Conservation (phyloP, 345 rosid genomes). For the Lumnitzera littorea region DNA sequence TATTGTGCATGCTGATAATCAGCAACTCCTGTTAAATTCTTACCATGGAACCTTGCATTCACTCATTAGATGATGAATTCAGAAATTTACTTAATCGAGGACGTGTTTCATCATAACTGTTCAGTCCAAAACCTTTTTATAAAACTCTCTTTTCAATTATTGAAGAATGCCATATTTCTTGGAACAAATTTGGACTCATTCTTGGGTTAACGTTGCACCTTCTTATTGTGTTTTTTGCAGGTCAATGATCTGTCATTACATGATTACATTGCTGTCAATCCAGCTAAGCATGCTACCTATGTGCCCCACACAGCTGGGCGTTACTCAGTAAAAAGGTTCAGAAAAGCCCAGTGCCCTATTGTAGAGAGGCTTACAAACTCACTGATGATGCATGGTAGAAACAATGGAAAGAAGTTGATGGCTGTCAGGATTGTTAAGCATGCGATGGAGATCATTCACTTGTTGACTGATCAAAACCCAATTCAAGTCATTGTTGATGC, state of each 20-base stretch:
- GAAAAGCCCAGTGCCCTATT: constrained; percentile 95
- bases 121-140: no score
- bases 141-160: no score
- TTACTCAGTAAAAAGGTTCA: constrained; percentile 87
- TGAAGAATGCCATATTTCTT: no score
- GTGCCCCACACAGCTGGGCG: constrained; percentile 95
- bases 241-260: constrained; percentile 59
- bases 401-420: constrained; percentile 88
- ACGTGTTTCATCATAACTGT: no score
- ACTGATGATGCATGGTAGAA: constrained; percentile 92
- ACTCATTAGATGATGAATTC: no score
- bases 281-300: constrained; percentile 77
- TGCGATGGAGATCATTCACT: constrained; percentile 91
- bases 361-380: constrained; percentile 94
- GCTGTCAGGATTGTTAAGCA: constrained; percentile 81
- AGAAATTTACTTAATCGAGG: no score
- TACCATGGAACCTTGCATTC: no score
- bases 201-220: background rate
- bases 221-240: constrained; percentile 19
- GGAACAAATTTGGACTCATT: no score
- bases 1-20: no score
- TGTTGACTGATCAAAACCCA: constrained; percentile 74
- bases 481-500: constrained; percentile 91
- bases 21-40: no score
- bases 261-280: constrained; percentile 68